Percentiles rank a stretch among this genome's conserved stretches.
Conservation (phyloP, 768 basidiomycete genomes). For the Suillus bovinus region DNA sequence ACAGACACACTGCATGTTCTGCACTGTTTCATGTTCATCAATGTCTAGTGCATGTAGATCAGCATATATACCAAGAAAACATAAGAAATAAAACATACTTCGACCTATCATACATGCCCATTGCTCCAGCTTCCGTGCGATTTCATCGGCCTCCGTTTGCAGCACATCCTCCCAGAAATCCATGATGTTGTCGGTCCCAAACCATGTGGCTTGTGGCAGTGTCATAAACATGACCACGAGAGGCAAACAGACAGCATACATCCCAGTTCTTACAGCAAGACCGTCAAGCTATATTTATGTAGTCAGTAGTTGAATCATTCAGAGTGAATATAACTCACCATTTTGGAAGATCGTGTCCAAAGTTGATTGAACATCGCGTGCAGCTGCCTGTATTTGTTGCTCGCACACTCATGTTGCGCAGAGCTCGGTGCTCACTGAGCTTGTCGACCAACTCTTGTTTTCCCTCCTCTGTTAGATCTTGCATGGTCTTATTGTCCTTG, state of each 20-base stretch:
- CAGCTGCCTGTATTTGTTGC: conserved; percentile 9
- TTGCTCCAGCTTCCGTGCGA: conserved; percentile 4
- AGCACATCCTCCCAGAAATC: conserved; percentile 15
- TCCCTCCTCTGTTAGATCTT: background rate
- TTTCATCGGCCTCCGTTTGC: conserved; percentile 5
- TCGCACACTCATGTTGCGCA: background rate
- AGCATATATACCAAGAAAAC: background rate
- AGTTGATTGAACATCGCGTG: conserved; percentile 7
- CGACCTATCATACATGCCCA: conserved; percentile 9
- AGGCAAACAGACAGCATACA: conserved; percentile 5
- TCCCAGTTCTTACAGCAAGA: conserved; percentile 1
- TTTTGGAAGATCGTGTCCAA: background rate
- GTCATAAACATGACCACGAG: conserved; percentile 6
- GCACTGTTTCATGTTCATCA: background rate
- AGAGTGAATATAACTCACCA: background rate
- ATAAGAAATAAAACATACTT: conserved; percentile 5
- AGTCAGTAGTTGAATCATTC: no score
- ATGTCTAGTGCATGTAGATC: background rate
- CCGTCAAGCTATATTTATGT: conserved; percentile 7
- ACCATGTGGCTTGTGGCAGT: conserved; percentile 6
- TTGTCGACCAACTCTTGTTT: conserved; percentile 1
- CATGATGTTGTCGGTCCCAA: conserved; percentile 11
- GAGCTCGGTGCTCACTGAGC: background rate
- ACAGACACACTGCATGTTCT: background rate
- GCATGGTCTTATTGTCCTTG: background rate